phyloP scores from a whole-genome alignment of 2,329 filamentous ascomycete genomes.

The Colletotrichum sansevieriae region DNA sequence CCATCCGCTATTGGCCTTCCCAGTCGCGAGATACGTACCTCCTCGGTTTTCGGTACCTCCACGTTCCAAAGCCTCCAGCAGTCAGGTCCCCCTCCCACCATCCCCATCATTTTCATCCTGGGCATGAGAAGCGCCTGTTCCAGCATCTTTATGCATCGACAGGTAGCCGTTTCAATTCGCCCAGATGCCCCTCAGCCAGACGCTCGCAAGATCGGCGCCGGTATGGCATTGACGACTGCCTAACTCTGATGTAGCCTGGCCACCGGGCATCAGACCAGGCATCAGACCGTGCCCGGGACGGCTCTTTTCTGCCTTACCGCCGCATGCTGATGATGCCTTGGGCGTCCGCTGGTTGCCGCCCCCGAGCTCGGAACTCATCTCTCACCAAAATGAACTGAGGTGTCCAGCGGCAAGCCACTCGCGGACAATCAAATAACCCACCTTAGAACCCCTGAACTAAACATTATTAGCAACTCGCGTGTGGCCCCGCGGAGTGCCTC shows the following conservation, averaged over 20 bases:
- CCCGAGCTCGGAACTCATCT: constrained; percentile 10
- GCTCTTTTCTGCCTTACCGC: not conserved
- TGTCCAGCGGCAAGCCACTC: constrained; percentile 8
- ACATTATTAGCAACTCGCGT: constrained; percentile 23
- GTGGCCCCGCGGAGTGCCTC: constrained; percentile 1
- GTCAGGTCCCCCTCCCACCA: not conserved
- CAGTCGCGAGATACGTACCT: not conserved
- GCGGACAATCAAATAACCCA: constrained; percentile 10
- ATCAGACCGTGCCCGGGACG: not conserved
- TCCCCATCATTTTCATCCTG: constrained; percentile 7
- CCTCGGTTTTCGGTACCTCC: constrained; percentile 24
- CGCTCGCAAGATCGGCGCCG: constrained; percentile 28
- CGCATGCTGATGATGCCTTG: not conserved
- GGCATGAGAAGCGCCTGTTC: constrained; percentile 34
- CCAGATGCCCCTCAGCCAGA: constrained; percentile 5
- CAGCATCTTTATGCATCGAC: constrained; percentile 30
- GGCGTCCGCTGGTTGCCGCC: too few relatives aligned
- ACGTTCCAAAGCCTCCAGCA: not conserved
- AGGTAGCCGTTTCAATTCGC: constrained; percentile 28
- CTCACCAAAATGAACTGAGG: not conserved
- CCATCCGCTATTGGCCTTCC: not conserved
- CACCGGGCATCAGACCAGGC: not conserved
- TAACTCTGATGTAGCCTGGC: constrained; percentile 14
- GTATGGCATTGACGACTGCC: constrained; percentile 31
- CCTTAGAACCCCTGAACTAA: constrained; percentile 33